Evolutionary conservation across 2,329 filamentous ascomycete species (phyloP), one percentile per base, ranked within the genome.

Genomic region (Grosmannia huntii): DNA sequence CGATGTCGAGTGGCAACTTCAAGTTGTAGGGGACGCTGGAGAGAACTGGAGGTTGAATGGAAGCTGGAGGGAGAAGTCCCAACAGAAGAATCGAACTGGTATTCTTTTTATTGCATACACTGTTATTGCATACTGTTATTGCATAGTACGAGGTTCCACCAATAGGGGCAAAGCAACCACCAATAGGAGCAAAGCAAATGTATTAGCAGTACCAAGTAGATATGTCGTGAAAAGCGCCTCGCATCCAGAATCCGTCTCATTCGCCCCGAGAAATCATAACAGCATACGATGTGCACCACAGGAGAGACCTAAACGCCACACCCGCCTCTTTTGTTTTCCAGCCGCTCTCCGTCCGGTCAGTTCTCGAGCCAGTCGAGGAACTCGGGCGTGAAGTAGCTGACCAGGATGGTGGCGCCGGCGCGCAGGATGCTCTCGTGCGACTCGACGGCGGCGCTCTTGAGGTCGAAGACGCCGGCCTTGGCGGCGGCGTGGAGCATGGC

Each of bases 401-500:
- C 82, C 50, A 99, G 81, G 67, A 99, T 97, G 0, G 86, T 92
- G 7, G 94, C 94, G 50, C 94, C 94, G 10, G 94, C 94, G 64
- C 94, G 81, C 60, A 99, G 74, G 62, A 99, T 97, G 27, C 91
- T 90, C 72, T 97, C 89, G 0, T 90, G 95, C 60, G 89, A 87
- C 76, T 99, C 94, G 65, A 96, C 91, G 0, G 90, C 94, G 89
- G 96, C 96, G 4, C 85, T 77, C 75, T 92, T 94, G 68, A 97
- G 76, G 69, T 96, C 92, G 68, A 97, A 99, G 3, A 99, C 94
- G 5, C 94, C 94, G 1, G 94, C 92, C 71, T 96, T 95, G 54
- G 94, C 94, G 23, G 82, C 94, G 0, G 94, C 94, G 68, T 96
- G 90, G 56, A 99, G 94, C 94, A 97, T 97, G 63, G 94, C 91